A percentile compares a stretch with the other conserved stretches of the same genome.
These are phyloP conservation scores for Tetrastigma voinierianum DNA, from an alignment of 164 flowering plant species.

Conservation along the genomic window DNA sequence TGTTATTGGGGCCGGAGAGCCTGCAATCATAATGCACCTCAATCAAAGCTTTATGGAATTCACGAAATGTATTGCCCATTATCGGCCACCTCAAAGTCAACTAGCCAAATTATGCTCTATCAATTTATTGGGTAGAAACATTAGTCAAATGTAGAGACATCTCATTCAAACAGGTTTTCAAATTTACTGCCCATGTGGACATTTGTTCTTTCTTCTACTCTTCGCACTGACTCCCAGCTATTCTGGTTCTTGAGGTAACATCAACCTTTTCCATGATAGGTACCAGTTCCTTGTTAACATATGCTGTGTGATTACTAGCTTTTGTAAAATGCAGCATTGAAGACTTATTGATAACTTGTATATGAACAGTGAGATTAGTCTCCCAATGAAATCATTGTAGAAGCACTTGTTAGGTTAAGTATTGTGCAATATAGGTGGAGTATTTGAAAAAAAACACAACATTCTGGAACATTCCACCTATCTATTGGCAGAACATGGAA, in stretches of 20 bases:
- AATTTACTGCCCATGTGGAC: background rate
- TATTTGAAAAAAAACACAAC: background rate
- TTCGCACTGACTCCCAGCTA: background rate
- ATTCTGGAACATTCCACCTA: background rate
- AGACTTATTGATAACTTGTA: too few relatives aligned
- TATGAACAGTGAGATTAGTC: background rate
- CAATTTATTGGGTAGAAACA: background rate
- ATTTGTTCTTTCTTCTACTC: background rate
- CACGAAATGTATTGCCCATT: slow-evolving; percentile 1
- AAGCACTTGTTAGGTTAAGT: background rate
- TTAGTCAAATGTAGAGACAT: background rate
- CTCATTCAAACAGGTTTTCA: too few relatives aligned
- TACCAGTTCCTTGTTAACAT: background rate
- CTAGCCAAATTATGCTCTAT: background rate
- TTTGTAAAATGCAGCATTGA: background rate
- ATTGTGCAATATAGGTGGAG: too few relatives aligned
- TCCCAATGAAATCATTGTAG: background rate
- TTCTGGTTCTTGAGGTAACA: too few relatives aligned
- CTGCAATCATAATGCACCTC: slow-evolving; percentile 10
- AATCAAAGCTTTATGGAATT: slow-evolving; percentile 13
- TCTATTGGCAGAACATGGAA: background rate
- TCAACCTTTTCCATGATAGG: slow-evolving; percentile 5
- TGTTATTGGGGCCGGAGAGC: slow-evolving; percentile 9
- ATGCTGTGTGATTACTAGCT: background rate
- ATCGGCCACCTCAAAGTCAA: slow-evolving; percentile 11